Percentiles rank a stretch among this genome's conserved stretches.
These are phyloP conservation scores for Coelastrella sp. DNA, from an alignment of 139 green algal species.

Conservation along the genomic window DNA sequence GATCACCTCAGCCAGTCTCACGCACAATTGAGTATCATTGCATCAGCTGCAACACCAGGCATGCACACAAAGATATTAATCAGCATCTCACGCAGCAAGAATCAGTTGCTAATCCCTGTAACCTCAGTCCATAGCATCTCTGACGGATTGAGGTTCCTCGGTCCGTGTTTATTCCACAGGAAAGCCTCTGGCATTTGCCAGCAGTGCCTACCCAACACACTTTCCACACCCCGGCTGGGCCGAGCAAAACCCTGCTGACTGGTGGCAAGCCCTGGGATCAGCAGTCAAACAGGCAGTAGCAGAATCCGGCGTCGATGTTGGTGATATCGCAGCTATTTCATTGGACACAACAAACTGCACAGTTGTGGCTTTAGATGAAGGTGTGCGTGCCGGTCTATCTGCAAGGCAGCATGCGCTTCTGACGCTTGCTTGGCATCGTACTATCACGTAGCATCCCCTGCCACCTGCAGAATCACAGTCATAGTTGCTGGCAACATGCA, in stretches of 20 bases:
- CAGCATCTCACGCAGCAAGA: not conserved
- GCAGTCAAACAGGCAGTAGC: slow-evolving; percentile 67
- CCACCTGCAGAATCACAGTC: no score
- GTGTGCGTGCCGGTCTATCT: not conserved
- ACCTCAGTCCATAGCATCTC: no score
- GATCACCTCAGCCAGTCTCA: no score
- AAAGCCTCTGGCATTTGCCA: slow-evolving; percentile 45
- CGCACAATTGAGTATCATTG: no score
- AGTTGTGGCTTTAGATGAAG: slow-evolving; percentile 77
- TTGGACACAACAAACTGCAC: slow-evolving; percentile 91
- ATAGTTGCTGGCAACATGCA: no score
- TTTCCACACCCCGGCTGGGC: slow-evolving; percentile 78
- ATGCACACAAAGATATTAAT: not conserved
- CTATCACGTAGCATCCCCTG: no score
- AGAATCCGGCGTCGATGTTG: slow-evolving; percentile 36
- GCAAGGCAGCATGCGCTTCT: not conserved
- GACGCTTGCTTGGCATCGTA: not conserved
- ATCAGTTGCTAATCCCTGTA: no score
- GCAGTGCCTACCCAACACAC: slow-evolving; percentile 66
- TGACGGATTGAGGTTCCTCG: no score
- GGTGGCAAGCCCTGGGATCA: slow-evolving; percentile 71
- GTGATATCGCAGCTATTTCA: slow-evolving; percentile 67
- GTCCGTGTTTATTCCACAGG: slow-evolving; percentile 19
- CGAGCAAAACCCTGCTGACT: slow-evolving; percentile 82
- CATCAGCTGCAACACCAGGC: not conserved